Evolutionary conservation across 2,329 filamentous ascomycete species (phyloP).

Genomic region (Cladophialophora yegresii): DNA sequence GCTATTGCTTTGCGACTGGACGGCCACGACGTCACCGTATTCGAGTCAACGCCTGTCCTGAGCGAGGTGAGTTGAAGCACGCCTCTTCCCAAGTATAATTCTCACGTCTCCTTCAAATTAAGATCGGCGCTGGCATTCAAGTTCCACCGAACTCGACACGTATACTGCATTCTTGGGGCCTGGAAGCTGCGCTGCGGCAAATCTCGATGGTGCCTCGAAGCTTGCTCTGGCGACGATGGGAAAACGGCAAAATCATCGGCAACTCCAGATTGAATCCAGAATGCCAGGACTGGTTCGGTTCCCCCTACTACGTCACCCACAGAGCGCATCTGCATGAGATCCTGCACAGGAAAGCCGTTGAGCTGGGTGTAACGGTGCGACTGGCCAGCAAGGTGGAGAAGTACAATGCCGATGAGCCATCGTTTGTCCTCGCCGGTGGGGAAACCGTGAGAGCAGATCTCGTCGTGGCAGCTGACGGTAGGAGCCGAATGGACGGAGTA

Average conservation of each 20-base stretch:
- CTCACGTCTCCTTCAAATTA: conserved; percentile 10
- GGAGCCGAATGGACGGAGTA: neutral
- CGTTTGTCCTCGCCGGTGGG: conserved; percentile 28
- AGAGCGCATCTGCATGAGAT: conserved; percentile 16
- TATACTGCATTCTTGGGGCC: conserved; percentile 35
- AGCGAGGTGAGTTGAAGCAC: conserved; percentile 6
- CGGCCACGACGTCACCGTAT: conserved; percentile 39
- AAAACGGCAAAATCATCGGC: conserved; percentile 7
- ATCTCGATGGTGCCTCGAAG: conserved; percentile 6
- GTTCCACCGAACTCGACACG: conserved; percentile 38
- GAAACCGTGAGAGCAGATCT: conserved; percentile 28
- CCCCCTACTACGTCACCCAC: conserved; percentile 16
- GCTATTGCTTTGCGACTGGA: conserved; percentile 40
- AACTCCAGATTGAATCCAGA: conserved; percentile 10
- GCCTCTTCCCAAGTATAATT: neutral
- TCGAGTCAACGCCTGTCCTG: conserved; percentile 14
- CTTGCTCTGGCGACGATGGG: conserved; percentile 11
- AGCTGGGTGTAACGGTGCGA: conserved; percentile 8
- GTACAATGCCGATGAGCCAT: conserved; percentile 3
- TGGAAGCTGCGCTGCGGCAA: conserved; percentile 17
- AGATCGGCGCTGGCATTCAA: conserved; percentile 39
- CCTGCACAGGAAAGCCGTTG: conserved; percentile 8
- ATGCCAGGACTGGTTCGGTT: conserved; percentile 1
- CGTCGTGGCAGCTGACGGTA: conserved; percentile 36
- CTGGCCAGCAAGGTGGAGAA: conserved; percentile 7